Evolutionary conservation across 2,329 filamentous ascomycete genomes (phyloP).

Genomic region (Trichoderma citrinoviride): DNA sequence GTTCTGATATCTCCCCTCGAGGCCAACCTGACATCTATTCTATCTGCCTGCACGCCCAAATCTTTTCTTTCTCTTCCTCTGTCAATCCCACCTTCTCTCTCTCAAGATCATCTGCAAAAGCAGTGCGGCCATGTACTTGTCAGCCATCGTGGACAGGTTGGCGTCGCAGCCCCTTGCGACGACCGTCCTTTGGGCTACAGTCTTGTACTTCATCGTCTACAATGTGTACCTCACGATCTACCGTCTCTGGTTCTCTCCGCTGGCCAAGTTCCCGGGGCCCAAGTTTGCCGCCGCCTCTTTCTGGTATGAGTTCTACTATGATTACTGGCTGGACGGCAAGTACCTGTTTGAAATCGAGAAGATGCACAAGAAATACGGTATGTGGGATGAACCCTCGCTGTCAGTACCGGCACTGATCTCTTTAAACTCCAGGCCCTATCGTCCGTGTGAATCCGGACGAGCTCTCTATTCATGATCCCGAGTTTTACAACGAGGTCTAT

Average conservation of each 20-base stretch:
- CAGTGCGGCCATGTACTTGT: neutral
- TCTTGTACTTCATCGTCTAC: constrained; percentile 21
- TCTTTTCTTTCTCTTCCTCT: neutral
- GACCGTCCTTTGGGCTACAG: neutral
- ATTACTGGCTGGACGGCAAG: constrained; percentile 27
- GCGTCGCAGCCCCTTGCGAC: neutral
- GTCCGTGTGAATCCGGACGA: constrained; percentile 35
- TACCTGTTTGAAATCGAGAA: constrained; percentile 30
- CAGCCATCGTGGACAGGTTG: neutral
- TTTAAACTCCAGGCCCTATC: constrained; percentile 29
- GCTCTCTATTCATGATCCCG: constrained; percentile 31
- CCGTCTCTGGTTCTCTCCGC: constrained; percentile 32
- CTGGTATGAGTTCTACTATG: constrained; percentile 33
- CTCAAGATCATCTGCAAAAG: neutral
- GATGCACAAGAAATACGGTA: constrained; percentile 34
- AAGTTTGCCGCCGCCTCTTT: constrained; percentile 31
- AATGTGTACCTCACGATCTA: constrained; percentile 15
- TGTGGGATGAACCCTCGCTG: neutral
- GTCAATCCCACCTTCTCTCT: neutral
- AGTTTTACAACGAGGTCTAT: constrained; percentile 31
- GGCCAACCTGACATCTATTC: neutral
- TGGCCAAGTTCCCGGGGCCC: constrained; percentile 33
- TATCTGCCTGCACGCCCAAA: neutral
- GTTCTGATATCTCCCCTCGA: too few relatives aligned
- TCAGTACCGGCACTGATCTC: neutral